These are phyloP conservation scores for Chlorociboria aeruginascens DNA, from an alignment of 495 filamentous ascomycete species.

Conservation along the genomic window DNA sequence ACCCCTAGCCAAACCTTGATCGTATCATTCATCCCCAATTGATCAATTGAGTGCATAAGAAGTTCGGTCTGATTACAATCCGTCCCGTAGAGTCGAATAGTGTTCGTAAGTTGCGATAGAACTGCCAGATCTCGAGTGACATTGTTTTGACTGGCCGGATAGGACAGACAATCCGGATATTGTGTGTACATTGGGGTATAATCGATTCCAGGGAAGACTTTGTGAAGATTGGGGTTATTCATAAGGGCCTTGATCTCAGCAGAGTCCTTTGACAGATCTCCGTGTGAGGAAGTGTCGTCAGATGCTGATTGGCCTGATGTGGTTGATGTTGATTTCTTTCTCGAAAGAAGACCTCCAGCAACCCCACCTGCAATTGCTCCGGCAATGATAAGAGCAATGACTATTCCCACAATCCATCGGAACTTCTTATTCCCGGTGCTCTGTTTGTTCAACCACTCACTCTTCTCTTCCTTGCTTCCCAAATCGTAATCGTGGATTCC, in stretches of 20 bases:
- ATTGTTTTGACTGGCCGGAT: constrained; percentile 83
- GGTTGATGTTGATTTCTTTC: constrained; percentile 14
- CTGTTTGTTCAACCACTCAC: constrained; percentile 29
- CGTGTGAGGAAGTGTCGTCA: constrained; percentile 40
- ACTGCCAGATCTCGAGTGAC: constrained; percentile 87
- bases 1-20: constrained; percentile 95
- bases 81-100: constrained; percentile 83
- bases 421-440: constrained; percentile 54
- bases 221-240: constrained; percentile 70
- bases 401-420: constrained; percentile 52
- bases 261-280: constrained; percentile 63
- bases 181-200: constrained; percentile 89
- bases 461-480: constrained; percentile 13
- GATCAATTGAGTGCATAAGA: constrained; percentile 72
- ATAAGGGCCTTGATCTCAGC: constrained; percentile 70
- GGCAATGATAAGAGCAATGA: constrained; percentile 50
- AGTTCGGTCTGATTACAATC: constrained; percentile 98
- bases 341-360: constrained; percentile 52
- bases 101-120: constrained; percentile 82
- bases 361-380: constrained; percentile 69
- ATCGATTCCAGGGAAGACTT: constrained; percentile 93
- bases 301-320: constrained; percentile 13
- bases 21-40: constrained; percentile 51
- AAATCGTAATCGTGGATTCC: constrained; percentile 10
- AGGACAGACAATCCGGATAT: constrained; percentile 71